Evolutionary conservation across 768 basidiomycete species (phyloP).

Genomic region (Suillus tomentosus): DNA sequence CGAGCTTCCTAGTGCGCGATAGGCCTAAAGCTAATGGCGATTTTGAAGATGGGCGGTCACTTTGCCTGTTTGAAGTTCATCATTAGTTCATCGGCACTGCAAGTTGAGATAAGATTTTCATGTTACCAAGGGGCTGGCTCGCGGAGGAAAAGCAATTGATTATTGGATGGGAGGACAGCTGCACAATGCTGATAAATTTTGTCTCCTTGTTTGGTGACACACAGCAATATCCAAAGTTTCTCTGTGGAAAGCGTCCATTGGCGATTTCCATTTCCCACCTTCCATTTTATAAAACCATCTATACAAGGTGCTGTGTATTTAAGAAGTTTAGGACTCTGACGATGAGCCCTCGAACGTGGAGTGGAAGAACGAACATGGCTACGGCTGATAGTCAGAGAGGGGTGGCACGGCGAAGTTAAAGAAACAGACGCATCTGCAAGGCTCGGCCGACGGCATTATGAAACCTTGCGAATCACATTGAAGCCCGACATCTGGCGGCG

Average conservation of each 20-base stretch:
- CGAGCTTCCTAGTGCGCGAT: not conserved
- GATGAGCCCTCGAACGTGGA: not conserved
- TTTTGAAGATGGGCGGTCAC: not conserved
- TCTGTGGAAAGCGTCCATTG: not conserved
- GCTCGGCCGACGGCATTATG: not conserved
- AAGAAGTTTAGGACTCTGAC: not conserved
- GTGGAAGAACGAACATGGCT: not conserved
- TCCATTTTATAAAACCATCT: not conserved
- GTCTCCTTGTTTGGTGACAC: not conserved
- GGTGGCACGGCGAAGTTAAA: not conserved
- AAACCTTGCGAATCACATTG: not conserved
- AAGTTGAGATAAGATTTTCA: not conserved
- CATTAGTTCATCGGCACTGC: not conserved
- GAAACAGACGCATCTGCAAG: not conserved
- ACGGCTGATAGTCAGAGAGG: not conserved
- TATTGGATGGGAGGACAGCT: not conserved
- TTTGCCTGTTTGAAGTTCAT: not conserved
- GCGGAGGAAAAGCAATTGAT: not conserved
- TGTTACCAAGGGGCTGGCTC: not conserved
- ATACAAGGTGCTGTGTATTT: not conserved
- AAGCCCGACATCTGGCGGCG: not conserved
- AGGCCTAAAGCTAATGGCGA: not conserved
- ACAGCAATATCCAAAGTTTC: constrained; percentile 5
- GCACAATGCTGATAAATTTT: not conserved
- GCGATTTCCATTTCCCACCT: not conserved